Evolutionary conservation across 352 stramenopile species (phyloP), one percentile per base, ranked within the genome.

Genomic region (Plasmopara halstedii): DNA sequence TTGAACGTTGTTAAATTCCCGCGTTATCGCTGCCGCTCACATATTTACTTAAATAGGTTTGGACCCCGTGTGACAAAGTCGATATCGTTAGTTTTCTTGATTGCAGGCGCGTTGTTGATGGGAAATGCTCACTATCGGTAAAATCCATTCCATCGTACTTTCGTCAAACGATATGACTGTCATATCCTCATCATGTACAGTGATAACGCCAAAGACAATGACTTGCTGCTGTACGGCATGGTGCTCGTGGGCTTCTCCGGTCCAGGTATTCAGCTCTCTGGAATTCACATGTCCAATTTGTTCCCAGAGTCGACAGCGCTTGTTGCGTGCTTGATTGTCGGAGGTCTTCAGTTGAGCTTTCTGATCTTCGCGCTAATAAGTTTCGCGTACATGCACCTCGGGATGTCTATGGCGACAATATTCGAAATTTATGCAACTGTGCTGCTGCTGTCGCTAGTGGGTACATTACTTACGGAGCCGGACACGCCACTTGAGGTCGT

Each of bases 261-360:
- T 2, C 75, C 76, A 0, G 76, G 76, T 11, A 63, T 85, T 33
- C 76, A 88, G 57, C 68, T 80, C 20, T 66, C 70, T 40, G 73
- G 66, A 17, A 85, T 88, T 51, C 76, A 88, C 42, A 61, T 88
- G 33, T 85, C 76, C 19, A 88, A 86, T 41, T 41, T 88, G 10
- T 88, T 86, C 48, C 76, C 76, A 2, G 67, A 81, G 34, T 63
- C 69, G 10, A 83, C 74, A 23, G 73, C 76, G 19, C 60, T 84
- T 2, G 73, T 84, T 40, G 80, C 76, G 15, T 83, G 69, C 50
- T 73, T 83, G 41, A 84, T 88, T 26, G 77, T 84, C 14, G 76
- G 76, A 18, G 70, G 68, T 18, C 57, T 88, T 25, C 71, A 85
- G 46, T 46, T 88, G 36, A 85, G 71, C 20, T 88, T 88, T 55